phyloP scores from a whole-genome alignment of 2,329 filamentous ascomycete genomes.

The Domatiomyces globalis region DNA sequence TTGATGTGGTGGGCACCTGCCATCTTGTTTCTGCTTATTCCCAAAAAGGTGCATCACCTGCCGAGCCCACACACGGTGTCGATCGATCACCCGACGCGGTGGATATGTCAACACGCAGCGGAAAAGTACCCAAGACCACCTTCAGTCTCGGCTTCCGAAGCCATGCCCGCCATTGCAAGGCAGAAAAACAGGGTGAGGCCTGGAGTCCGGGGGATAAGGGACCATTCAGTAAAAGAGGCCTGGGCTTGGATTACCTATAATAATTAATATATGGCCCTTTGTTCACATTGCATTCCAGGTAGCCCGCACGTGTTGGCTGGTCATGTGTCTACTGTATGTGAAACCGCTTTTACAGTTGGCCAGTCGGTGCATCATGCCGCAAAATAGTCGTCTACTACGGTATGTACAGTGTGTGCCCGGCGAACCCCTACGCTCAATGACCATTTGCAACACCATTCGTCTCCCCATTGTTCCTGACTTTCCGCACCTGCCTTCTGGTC shows the following conservation, averaged over 20 bases:
- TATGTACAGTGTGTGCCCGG: too few relatives aligned
- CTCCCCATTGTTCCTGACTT: constrained; percentile 16
- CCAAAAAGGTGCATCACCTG: not conserved
- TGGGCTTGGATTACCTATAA: too few relatives aligned
- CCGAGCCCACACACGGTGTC: not conserved
- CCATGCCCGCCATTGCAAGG: too few relatives aligned
- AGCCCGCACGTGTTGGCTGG: not conserved
- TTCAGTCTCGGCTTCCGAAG: too few relatives aligned
- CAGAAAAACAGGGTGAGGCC: too few relatives aligned
- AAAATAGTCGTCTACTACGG: not conserved
- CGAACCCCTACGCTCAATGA: not conserved
- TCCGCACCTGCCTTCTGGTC: constrained; percentile 45
- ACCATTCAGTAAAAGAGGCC: too few relatives aligned
- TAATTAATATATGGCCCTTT: too few relatives aligned
- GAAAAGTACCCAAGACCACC: too few relatives aligned
- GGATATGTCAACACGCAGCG: too few relatives aligned
- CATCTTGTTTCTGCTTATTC: not conserved
- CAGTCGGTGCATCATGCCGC: not conserved
- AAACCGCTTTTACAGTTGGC: not conserved
- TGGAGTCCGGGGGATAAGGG: too few relatives aligned
- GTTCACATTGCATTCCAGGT: not conserved
- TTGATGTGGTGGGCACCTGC: not conserved
- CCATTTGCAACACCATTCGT: constrained; percentile 9
- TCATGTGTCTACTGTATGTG: not conserved
- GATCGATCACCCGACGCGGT: not conserved